phyloP scores from a whole-genome alignment of 805 yeast genomes.

The Candida bentonensis region DNA sequence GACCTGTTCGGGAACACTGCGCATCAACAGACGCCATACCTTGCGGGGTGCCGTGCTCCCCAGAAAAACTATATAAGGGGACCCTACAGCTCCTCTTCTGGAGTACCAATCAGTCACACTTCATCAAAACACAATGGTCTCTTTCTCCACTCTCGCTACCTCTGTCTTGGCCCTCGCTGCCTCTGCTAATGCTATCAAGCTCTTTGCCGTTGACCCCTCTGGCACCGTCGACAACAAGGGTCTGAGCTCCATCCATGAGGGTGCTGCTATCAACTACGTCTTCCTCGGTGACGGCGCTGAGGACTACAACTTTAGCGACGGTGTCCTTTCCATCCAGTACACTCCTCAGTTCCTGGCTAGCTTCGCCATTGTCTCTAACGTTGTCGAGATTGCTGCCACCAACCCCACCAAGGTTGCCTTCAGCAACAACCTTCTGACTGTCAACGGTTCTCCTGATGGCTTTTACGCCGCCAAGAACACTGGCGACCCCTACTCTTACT shows the following conservation, averaged over 20 bases:
- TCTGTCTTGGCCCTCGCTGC: slow-evolving; percentile 8
- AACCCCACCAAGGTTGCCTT: slow-evolving; percentile 5
- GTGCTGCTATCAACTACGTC: slow-evolving; percentile 32
- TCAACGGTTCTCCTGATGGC: slow-evolving; percentile 20
- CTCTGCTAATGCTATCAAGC: slow-evolving; percentile 11
- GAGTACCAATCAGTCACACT: too few species aligned
- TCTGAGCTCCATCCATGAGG: slow-evolving; percentile 26
- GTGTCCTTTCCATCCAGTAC: slow-evolving; percentile 3
- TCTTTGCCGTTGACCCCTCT: not conserved
- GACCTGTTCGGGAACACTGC: too few species aligned
- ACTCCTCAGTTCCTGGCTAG: not conserved
- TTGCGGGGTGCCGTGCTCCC: too few species aligned
- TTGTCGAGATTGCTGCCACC: slow-evolving; percentile 3
- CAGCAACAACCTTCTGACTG: slow-evolving; percentile 15
- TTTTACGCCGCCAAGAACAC: slow-evolving; percentile 31
- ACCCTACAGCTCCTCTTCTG: too few species aligned
- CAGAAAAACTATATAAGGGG: not conserved
- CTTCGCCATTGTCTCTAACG: not conserved
- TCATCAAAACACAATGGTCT: slow-evolving; percentile 1
- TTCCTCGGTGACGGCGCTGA: slow-evolving; percentile 19
- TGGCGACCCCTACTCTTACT: slow-evolving; percentile 31
- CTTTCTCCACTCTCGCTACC: slow-evolving; percentile 4
- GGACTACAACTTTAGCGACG: slow-evolving; percentile 12
- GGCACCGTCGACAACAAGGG: slow-evolving; percentile 19
- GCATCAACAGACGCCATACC: too few species aligned